These are phyloP conservation scores for Speleostelium caveatum DNA, from an alignment of 78 protist genomes.

Conservation along the genomic window DNA sequence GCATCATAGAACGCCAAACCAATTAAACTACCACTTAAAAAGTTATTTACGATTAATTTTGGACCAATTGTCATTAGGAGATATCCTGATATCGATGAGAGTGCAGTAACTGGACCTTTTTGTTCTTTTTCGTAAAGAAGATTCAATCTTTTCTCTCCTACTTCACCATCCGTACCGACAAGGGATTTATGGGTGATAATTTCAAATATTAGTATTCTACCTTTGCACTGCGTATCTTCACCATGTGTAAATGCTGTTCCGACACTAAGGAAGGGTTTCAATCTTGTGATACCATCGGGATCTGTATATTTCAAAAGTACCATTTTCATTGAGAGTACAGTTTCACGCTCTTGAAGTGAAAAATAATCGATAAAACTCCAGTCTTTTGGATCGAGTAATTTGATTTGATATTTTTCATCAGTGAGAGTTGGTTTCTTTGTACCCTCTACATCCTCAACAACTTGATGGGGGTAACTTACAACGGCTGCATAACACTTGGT, in stretches of 20 bases:
- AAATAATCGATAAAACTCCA: constrained; percentile 58
- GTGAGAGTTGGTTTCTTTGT: constrained; percentile 23
- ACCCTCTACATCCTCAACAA: constrained; percentile 10
- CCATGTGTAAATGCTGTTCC: constrained; percentile 77
- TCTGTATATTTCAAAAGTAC: constrained; percentile 29
- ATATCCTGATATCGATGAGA: constrained; percentile 50
- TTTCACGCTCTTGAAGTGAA: constrained; percentile 49
- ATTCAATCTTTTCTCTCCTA: constrained; percentile 38
- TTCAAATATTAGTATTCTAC: constrained; percentile 76
- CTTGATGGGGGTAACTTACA: constrained; percentile 45
- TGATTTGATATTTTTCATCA: constrained; percentile 51
- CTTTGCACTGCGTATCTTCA: constrained; percentile 78
- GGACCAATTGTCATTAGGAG: constrained; percentile 82
- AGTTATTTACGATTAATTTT: constrained; percentile 50
- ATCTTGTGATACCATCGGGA: constrained; percentile 25
- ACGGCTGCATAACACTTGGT: constrained; percentile 34
- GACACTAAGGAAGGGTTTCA: constrained; percentile 61
- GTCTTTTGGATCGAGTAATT: constrained; percentile 45
- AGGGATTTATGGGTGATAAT: constrained; percentile 54
- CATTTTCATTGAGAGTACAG: constrained; percentile 41
- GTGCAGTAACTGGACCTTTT: constrained; percentile 76
- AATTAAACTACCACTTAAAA: constrained; percentile 12
- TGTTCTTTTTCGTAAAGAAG: constrained; percentile 71
- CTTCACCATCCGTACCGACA: constrained; percentile 23
- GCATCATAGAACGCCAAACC: constrained; percentile 82